Evolutionary conservation across 306 rosid species (phyloP).

Genomic region (Acacia crassicarpa): DNA sequence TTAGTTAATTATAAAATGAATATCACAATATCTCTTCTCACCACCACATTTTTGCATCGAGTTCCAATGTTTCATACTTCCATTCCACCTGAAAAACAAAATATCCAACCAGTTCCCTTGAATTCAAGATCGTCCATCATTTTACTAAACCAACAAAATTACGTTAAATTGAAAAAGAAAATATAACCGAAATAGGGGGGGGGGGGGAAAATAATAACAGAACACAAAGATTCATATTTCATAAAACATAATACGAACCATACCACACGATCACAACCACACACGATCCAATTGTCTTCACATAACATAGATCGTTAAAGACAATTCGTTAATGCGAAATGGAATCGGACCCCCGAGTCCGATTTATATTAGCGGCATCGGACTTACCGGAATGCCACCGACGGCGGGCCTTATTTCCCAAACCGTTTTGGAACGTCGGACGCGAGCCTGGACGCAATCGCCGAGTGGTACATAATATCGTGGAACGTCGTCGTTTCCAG

Average conservation of each 20-base stretch:
- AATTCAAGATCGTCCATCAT: no score
- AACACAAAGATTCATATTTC: background rate
- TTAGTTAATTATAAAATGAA: no score
- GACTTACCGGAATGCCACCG: background rate
- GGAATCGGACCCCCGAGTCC: background rate
- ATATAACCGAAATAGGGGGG: no score
- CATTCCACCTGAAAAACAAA: no score
- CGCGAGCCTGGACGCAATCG: constrained; percentile 78
- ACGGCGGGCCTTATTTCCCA: constrained; percentile 7
- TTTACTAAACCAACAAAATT: background rate
- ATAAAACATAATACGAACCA: background rate
- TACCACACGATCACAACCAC: background rate
- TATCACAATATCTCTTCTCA: no score
- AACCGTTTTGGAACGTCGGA: constrained; percentile 42
- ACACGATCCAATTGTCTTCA: background rate
- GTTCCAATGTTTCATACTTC: no score
- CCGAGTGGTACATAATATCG: constrained; percentile 78
- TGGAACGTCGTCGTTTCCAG: constrained; percentile 65
- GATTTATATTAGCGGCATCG: background rate
- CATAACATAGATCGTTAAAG: background rate
- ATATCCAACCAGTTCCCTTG: no score
- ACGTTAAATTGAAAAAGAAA: no score
- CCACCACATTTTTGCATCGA: no score
- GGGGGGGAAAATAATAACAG: background rate
- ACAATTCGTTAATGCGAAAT: background rate